A percentile compares a stretch with the other conserved stretches of the same genome.
Conservation (phyloP, 371 early-diverging fungal genomes). For the Spraguea lophii region DNA sequence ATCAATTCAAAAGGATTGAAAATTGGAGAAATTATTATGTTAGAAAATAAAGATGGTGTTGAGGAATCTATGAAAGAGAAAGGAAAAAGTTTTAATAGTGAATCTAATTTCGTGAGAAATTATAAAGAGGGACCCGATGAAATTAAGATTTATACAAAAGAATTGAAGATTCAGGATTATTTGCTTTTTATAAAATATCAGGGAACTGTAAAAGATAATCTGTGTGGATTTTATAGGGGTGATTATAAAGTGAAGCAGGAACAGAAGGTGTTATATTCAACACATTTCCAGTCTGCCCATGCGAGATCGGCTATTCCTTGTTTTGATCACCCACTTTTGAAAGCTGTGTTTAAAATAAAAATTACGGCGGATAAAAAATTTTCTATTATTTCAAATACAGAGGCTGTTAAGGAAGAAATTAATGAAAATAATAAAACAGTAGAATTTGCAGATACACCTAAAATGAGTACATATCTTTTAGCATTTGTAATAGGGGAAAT, state of each 20-base stretch:
- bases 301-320: slow-evolving; percentile 71
- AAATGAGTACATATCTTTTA: slow-evolving; percentile 70
- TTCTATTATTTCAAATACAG: slow-evolving; percentile 65
- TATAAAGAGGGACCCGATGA: too few species aligned
- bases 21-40: too few species aligned
- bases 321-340: slow-evolving; percentile 65
- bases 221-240: not conserved
- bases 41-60: too few species aligned
- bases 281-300: slow-evolving; percentile 73
- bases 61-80: too few species aligned
- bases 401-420: slow-evolving; percentile 51
- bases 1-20: too few species aligned
- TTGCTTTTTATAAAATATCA: too few species aligned
- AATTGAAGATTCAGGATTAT: too few species aligned
- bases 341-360: slow-evolving; percentile 66
- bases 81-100: too few species aligned
- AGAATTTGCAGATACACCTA: slow-evolving; percentile 56
- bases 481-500: slow-evolving; percentile 70
- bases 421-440: slow-evolving; percentile 6
- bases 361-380: slow-evolving; percentile 52
- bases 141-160: too few species aligned
- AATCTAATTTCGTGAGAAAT: too few species aligned
- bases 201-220: too few species aligned
- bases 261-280: slow-evolving; percentile 36
- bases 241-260: not conserved